Conservation (phyloP, 2,329 filamentous ascomycete genomes). For the Didymella exigua region DNA sequence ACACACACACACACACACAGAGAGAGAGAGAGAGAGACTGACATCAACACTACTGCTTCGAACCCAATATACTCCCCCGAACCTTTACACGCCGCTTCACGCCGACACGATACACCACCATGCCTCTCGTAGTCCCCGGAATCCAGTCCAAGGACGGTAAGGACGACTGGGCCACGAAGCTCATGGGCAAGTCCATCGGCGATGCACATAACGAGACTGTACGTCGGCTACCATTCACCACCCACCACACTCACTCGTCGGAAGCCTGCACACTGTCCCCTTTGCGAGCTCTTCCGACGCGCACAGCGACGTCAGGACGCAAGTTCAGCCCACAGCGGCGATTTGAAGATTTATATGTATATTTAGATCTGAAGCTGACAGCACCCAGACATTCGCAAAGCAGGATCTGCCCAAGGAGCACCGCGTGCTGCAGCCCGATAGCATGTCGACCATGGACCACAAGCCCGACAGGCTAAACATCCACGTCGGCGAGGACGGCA, state of each 20-base stretch:
- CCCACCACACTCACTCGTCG: background rate
- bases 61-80: conserved; percentile 5
- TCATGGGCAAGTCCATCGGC: conserved; percentile 59
- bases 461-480: conserved; percentile 57
- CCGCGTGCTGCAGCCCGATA: conserved; percentile 54
- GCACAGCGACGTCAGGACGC: too few relatives aligned
- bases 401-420: conserved; percentile 56
- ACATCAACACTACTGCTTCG: background rate
- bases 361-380: background rate
- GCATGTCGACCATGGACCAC: conserved; percentile 55
- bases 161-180: conserved; percentile 55
- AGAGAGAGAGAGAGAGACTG: too few relatives aligned
- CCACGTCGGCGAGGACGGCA: conserved; percentile 56
- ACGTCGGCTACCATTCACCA: conserved; percentile 16
- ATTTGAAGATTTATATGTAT: too few relatives aligned
- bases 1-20: too few relatives aligned
- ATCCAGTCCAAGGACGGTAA: conserved; percentile 47
- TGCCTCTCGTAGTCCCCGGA: conserved; percentile 60
- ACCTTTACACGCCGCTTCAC: conserved; percentile 1
- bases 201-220: conserved; percentile 54
- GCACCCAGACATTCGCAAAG: conserved; percentile 57
- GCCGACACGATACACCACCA: conserved; percentile 31
- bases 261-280: conserved; percentile 4
- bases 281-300: too few relatives aligned
- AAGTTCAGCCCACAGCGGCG: too few relatives aligned